Base-by-base conservation (phyloP, 345 rosid species). In the Eucalyptus tenuipes region DNA sequence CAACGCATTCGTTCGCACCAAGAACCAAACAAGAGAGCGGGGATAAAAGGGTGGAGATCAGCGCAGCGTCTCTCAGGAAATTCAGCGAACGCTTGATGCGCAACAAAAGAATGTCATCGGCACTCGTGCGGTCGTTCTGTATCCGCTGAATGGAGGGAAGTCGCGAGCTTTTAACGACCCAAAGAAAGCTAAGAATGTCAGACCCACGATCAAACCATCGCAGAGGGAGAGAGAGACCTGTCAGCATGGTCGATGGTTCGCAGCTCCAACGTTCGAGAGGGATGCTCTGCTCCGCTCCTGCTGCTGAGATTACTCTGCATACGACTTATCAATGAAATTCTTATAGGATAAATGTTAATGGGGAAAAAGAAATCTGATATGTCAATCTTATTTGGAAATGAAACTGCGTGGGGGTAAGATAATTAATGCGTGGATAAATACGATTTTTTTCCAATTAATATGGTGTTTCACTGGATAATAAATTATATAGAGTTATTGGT, bases 61-160 rank as follows among this genome's bases (percentile, higher is more conserved):
- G 44, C 47, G 84, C 84, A 75, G 24, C 27, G 47, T 89, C 90
- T 89, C 18, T 86, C 89, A 53, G 90, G 88, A 90, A 89, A 89
- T 89, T 82, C 89, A 87, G 87, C 93, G 86, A 91, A 90, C 93
- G 89, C 7, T 24, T 87, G 44, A 53, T 10, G 87, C 86, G 91
- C 92, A 82, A 5, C 87, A 4, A 18, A 6, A 86, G 40, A 37
- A 40, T 7, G 84, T 40, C 84, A 40, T 75, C 47, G 84, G 10
- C 16, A 40, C 84, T 42, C 27, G 47, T 6, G 47, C 84, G 17
- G 22, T 2, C 13, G 40, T 71, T 71, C 44, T 71, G 44, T 9
- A 17, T 0, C 80, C 10, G 80, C 7, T 33, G 44, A 17, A 68
- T 33, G 44, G 33, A 68, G 80, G 44, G 33, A 71, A 5, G 7